Evolutionary conservation across 2,329 filamentous ascomycete species (phyloP).

Genomic region (Calonectria pteridis): DNA sequence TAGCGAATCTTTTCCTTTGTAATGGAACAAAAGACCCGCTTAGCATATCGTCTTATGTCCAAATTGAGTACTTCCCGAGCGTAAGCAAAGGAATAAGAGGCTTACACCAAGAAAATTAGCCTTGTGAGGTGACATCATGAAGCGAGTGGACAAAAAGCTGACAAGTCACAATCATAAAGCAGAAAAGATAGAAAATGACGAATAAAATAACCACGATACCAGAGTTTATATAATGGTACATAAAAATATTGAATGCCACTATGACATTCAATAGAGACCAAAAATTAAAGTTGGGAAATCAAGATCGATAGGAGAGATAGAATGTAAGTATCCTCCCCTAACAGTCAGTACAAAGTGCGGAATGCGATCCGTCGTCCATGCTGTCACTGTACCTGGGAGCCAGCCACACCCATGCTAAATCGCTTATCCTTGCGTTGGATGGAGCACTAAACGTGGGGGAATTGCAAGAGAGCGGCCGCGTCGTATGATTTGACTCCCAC

Average conservation of each 20-base stretch:
- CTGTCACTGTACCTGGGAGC: background rate
- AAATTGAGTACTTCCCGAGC: background rate
- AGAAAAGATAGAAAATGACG: background rate
- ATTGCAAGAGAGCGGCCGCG: background rate
- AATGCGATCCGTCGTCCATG: background rate
- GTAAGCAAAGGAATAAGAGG: background rate
- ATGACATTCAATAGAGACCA: background rate
- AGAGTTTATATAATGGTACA: background rate
- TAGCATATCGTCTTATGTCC: background rate
- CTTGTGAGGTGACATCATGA: background rate
- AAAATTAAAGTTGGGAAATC: background rate
- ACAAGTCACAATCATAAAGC: background rate
- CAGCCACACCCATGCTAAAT: background rate
- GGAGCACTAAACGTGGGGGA: background rate
- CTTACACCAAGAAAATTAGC: background rate
- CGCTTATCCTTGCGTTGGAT: background rate
- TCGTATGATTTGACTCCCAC: background rate
- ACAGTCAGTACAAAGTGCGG: background rate
- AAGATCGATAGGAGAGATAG: background rate
- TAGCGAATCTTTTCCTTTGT: background rate
- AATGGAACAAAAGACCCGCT: background rate
- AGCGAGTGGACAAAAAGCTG: background rate
- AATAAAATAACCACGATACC: background rate
- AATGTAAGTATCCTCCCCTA: background rate
- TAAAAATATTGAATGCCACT: background rate